Evolutionary conservation across 2,329 filamentous ascomycete genomes (phyloP).

Genomic region (Acarospora socialis): DNA sequence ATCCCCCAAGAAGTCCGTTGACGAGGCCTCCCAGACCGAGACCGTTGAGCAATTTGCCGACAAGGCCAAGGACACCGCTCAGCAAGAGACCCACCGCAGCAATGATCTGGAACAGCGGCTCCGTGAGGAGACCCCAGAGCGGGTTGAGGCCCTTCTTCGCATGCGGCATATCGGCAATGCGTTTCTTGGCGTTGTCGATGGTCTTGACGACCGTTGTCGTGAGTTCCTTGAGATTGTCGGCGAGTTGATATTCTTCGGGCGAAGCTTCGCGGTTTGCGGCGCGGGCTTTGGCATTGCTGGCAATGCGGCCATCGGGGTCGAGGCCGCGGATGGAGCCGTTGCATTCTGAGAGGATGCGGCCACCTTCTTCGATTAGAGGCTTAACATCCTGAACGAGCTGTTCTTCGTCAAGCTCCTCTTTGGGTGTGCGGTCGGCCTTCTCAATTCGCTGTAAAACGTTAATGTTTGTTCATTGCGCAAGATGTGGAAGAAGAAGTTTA

Average conservation of each 20-base stretch:
- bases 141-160: conserved; percentile 92
- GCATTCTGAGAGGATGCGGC: conserved; percentile 67
- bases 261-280: conserved; percentile 59
- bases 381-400: conserved; percentile 73
- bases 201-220: conserved; percentile 67
- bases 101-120: conserved; percentile 85
- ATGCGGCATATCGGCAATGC: conserved; percentile 80
- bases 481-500: conserved; percentile 27
- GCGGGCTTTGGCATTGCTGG: conserved; percentile 72
- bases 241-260: conserved; percentile 71
- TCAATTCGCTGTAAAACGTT: conserved; percentile 50
- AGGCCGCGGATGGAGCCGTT: conserved; percentile 78
- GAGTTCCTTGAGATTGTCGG: conserved; percentile 71
- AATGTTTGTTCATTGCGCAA: conserved; percentile 16
- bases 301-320: conserved; percentile 77
- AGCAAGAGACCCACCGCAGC: conserved; percentile 75
- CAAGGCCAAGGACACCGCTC: conserved; percentile 68
- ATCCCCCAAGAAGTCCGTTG: conserved; percentile 60
- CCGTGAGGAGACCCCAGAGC: conserved; percentile 66
- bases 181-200: conserved; percentile 78
- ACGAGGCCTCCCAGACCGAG: conserved; percentile 72
- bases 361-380: conserved; percentile 76
- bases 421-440: conserved; percentile 61
- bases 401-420: conserved; percentile 83
- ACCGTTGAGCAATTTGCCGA: conserved; percentile 65